phyloP scores from a whole-genome alignment of 192 early-diverging fungal species.

The Jimgerdemannia flammicorona region DNA sequence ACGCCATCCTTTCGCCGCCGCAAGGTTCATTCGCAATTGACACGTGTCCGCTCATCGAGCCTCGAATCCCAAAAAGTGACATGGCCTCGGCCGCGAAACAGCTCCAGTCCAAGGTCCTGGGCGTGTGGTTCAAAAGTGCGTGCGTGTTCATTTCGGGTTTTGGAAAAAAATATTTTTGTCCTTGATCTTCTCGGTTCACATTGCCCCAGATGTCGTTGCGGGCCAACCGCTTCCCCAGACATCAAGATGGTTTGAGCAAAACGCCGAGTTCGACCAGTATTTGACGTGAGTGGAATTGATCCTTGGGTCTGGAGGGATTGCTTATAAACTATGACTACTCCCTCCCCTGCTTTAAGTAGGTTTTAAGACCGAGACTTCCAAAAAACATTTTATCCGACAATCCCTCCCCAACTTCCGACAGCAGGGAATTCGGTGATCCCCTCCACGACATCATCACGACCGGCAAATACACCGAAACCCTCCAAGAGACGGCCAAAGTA shows the following conservation, averaged over 20 bases:
- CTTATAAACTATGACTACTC: background rate
- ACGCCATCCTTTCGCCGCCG: too few species aligned
- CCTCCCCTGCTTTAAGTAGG: too few species aligned
- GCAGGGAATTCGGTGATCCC: conserved; percentile 10
- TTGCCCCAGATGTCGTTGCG: conserved; percentile 2
- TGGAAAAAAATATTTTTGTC: too few species aligned
- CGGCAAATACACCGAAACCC: conserved; percentile 4
- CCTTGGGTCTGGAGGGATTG: background rate
- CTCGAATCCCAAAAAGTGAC: background rate
- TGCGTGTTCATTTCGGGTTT: background rate
- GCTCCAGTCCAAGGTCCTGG: conserved; percentile 9
- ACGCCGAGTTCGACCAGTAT: conserved; percentile 8
- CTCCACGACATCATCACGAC: conserved; percentile 10
- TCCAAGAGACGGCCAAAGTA: conserved; percentile 6
- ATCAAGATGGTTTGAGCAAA: conserved; percentile 4
- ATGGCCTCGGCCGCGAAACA: background rate
- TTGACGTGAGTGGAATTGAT: conserved; percentile 1
- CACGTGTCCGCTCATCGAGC: background rate
- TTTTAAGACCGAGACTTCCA: too few species aligned
- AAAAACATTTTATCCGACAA: too few species aligned
- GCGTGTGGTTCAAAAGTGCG: conserved; percentile 11
- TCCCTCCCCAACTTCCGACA: background rate
- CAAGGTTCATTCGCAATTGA: background rate
- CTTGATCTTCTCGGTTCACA: too few species aligned
- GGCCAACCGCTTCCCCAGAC: conserved; percentile 5